A percentile compares a stretch with the other conserved stretches of the same genome.
phyloP scores from a whole-genome alignment of 179 eudicot genomes.

The Carnegiea gigantea region DNA sequence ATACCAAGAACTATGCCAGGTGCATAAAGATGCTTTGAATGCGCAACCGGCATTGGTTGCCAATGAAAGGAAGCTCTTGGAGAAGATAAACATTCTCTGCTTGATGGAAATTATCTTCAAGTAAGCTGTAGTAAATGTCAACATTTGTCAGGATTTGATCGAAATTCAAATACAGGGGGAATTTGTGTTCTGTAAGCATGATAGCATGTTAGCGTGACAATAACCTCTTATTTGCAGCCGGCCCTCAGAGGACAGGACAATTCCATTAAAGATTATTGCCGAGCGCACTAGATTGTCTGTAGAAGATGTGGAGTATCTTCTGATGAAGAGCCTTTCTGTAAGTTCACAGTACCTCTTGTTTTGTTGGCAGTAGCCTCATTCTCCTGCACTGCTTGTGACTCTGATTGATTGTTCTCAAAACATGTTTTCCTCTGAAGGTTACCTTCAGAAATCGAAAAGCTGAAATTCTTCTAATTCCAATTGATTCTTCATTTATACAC shows the following conservation, averaged over 20 bases:
- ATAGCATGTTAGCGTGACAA: neutral
- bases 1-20: slow-evolving; percentile 85
- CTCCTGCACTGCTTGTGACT: neutral
- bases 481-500: neutral
- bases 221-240: slow-evolving; percentile 57
- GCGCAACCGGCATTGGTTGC: slow-evolving; percentile 91
- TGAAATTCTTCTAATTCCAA: neutral
- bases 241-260: slow-evolving; percentile 89
- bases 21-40: slow-evolving; percentile 75
- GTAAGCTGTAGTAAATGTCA: slow-evolving; percentile 28
- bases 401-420: neutral
- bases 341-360: slow-evolving; percentile 19
- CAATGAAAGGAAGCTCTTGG: slow-evolving; percentile 77
- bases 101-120: slow-evolving; percentile 98
- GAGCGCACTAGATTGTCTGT: slow-evolving; percentile 76
- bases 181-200: neutral
- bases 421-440: neutral
- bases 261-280: slow-evolving; percentile 80
- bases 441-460: neutral
- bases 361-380: neutral
- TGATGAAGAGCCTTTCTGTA: slow-evolving; percentile 99
- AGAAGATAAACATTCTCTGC: slow-evolving; percentile 89
- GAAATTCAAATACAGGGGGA: neutral
- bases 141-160: neutral
- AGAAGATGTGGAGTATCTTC: slow-evolving; percentile 95